phyloP scores from a whole-genome alignment of 345 rosid species.

The Eucalyptus pauciflora region DNA sequence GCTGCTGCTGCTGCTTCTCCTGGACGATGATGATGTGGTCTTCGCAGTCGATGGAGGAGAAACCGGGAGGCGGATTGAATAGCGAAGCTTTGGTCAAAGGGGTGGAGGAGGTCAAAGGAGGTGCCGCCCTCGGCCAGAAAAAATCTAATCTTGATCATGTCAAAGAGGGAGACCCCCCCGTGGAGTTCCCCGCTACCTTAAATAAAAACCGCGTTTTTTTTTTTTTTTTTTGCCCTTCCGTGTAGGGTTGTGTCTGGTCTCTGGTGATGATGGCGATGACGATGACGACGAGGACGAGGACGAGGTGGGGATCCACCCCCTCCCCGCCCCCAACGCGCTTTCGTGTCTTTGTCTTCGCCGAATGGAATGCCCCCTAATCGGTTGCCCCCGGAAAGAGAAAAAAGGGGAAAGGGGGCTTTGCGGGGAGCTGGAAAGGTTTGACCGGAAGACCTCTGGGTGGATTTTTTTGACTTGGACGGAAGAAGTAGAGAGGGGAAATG shows the following conservation, averaged over 20 bases:
- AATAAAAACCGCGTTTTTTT: background rate
- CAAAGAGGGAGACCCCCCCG: background rate
- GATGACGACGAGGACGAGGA: background rate
- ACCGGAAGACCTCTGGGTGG: background rate
- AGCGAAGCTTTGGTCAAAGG: background rate
- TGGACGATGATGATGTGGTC: background rate
- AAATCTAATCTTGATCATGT: background rate
- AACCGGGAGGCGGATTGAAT: background rate
- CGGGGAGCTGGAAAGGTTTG: background rate
- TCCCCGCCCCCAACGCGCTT: background rate
- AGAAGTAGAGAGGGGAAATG: background rate
- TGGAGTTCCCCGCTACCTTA: background rate
- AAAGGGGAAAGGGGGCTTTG: accelerated
- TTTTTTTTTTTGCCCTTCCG: background rate
- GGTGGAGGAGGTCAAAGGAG: background rate
- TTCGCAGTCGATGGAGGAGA: background rate
- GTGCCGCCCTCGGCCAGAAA: background rate
- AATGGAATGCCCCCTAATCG: background rate
- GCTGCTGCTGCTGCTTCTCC: too few relatives aligned
- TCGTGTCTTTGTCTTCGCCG: background rate
- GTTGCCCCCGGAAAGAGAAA: background rate
- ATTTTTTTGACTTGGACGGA: background rate
- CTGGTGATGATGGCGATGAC: background rate
- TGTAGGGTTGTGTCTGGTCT: background rate
- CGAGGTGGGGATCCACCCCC: background rate